Conservation (phyloP, 169 alveolate genomes). For the Pseudocohnilembus persalinus region DNA sequence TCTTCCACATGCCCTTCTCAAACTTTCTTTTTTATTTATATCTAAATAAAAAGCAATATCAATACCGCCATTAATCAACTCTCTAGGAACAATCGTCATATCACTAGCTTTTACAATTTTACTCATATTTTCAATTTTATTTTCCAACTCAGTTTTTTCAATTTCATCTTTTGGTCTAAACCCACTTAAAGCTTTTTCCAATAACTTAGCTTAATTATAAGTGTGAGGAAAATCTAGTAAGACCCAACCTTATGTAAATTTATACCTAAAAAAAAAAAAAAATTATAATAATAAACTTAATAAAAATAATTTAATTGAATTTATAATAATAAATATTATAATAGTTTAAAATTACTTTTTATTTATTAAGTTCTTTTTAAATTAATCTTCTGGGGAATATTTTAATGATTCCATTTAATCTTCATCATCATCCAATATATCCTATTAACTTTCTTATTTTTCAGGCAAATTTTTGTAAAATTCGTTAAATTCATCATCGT, state of each 20-base stretch:
- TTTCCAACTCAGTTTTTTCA: slow-evolving; percentile 43
- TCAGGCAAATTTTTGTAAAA: slow-evolving; percentile 55
- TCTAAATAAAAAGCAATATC: slow-evolving; percentile 78
- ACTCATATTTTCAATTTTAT: slow-evolving; percentile 46
- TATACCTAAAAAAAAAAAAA: too few species aligned
- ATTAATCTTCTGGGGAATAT: slow-evolving; percentile 46
- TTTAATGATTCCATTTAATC: slow-evolving; percentile 34
- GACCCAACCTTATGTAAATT: slow-evolving; percentile 74
- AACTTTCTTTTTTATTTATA: slow-evolving; percentile 65
- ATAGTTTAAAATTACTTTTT: slow-evolving; percentile 23
- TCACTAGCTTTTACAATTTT: slow-evolving; percentile 63
- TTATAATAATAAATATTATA: too few species aligned
- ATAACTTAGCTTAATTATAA: slow-evolving; percentile 67
- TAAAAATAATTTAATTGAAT: too few species aligned
- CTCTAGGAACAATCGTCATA: slow-evolving; percentile 53
- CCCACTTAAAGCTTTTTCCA: slow-evolving; percentile 74
- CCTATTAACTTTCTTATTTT: slow-evolving; percentile 53
- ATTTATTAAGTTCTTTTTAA: slow-evolving; percentile 16
- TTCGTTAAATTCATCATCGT: slow-evolving; percentile 50
- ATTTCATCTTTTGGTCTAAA: slow-evolving; percentile 68
- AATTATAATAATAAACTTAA: too few species aligned
- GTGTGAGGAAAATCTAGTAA: slow-evolving; percentile 79
- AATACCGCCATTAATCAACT: slow-evolving; percentile 63
- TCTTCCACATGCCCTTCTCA: slow-evolving; percentile 81
- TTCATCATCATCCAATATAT: slow-evolving; percentile 46